Evolutionary conservation across 129 eudicot genomes (phyloP).

Genomic region (Oenanthe sinensis): DNA sequence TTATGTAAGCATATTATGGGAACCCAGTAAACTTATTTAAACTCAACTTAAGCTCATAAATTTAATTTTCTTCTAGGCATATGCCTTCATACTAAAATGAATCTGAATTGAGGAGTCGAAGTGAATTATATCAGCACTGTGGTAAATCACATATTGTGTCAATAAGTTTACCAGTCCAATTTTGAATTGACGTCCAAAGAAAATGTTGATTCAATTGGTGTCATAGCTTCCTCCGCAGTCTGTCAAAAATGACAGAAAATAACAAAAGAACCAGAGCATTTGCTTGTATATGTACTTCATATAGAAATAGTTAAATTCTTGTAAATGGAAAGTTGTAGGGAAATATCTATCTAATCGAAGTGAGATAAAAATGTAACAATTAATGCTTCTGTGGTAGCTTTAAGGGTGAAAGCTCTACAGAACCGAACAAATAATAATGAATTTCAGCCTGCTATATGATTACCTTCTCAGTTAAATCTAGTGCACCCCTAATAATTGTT

Average conservation of each 20-base stretch:
- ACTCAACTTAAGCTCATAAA: neutral
- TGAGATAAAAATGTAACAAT: neutral
- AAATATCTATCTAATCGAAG: neutral
- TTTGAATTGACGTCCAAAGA: slow-evolving; percentile 92
- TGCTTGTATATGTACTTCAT: neutral
- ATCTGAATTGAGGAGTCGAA: neutral
- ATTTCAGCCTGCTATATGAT: neutral
- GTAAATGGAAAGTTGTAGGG: neutral
- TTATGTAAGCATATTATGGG: too few species aligned
- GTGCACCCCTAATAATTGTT: slow-evolving; percentile 97
- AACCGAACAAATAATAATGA: neutral
- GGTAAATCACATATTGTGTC: neutral
- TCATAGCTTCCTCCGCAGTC: slow-evolving; percentile 99
- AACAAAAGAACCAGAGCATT: neutral
- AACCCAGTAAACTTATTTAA: too few species aligned
- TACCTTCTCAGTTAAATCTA: slow-evolving; percentile 97
- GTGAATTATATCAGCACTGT: neutral
- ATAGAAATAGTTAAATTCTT: neutral
- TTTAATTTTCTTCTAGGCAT: neutral
- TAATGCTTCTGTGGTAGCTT: neutral
- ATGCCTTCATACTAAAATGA: neutral
- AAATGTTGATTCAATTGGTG: slow-evolving; percentile 97
- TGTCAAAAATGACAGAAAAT: slow-evolving; percentile 20
- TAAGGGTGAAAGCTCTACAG: neutral
- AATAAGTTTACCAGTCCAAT: slow-evolving; percentile 69